Percentiles rank a stretch among this genome's conserved stretches.
phyloP scores from a whole-genome alignment of 208 protist genomes.

The Acanthamoeba triangularis region DNA sequence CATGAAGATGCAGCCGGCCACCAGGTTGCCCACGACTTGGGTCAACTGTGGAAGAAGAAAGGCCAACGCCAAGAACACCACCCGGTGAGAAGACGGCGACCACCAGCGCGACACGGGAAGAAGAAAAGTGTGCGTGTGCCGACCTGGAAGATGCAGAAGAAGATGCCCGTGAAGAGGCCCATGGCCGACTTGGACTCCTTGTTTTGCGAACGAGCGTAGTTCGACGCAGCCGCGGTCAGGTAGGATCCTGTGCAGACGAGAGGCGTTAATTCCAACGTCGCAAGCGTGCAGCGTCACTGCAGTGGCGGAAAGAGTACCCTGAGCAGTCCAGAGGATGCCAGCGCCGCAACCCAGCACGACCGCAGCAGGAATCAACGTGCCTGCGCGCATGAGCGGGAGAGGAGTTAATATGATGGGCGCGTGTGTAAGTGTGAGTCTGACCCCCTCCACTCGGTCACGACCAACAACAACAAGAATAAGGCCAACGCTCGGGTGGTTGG shows the following conservation, averaged over 20 bases:
- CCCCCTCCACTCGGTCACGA: no score
- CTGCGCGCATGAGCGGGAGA: not conserved
- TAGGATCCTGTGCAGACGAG: conserved; percentile 31
- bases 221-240: conserved; percentile 11
- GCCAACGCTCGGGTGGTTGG: not conserved
- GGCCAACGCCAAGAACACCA: not conserved
- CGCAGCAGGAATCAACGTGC: conserved; percentile 47
- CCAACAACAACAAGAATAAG: no score
- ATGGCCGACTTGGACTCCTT: conserved; percentile 52
- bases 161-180: conserved; percentile 64
- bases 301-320: not conserved
- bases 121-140: no score
- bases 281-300: no score
- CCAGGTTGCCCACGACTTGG: conserved; percentile 52
- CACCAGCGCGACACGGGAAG: not conserved
- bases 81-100: not conserved
- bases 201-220: conserved; percentile 16
- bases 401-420: no score
- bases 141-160: conserved; percentile 65
- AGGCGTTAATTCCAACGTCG: not conserved
- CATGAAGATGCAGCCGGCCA: conserved; percentile 57
- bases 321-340: conserved; percentile 46
- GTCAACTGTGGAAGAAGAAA: not conserved
- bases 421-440: not conserved
- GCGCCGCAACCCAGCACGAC: conserved; percentile 26